phyloP scores from a whole-genome alignment of 148 eudicot genomes.

The Drosera capensis region DNA sequence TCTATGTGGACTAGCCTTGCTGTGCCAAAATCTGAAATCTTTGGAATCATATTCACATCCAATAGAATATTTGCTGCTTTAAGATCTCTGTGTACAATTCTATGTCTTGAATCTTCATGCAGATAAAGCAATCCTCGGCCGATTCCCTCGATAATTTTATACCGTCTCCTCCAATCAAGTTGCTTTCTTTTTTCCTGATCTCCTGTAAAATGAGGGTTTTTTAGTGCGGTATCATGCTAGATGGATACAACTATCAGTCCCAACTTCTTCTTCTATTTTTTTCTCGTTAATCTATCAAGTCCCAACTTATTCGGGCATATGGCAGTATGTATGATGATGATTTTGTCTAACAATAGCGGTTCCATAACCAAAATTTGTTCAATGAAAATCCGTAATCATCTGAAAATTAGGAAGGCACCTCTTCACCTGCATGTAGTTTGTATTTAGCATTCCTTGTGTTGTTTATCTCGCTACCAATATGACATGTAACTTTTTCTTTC shows the following conservation, averaged over 20 bases:
- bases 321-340: no score
- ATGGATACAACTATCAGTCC: not conserved
- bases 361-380: no score
- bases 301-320: no score
- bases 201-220: not conserved
- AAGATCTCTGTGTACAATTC: slow-evolving; percentile 30
- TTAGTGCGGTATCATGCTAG: not conserved
- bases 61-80: slow-evolving; percentile 25
- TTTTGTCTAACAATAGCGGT: no score
- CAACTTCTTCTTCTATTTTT: no score
- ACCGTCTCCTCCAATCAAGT: slow-evolving; percentile 7
- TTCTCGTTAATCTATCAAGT: no score
- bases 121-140: slow-evolving; percentile 16
- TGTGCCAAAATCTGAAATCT: slow-evolving; percentile 26
- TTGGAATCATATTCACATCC: slow-evolving; percentile 26
- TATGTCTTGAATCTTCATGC: slow-evolving; percentile 33
- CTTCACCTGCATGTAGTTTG: no score
- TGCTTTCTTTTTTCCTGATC: slow-evolving; percentile 11
- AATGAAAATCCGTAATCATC: no score
- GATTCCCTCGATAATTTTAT: slow-evolving; percentile 21
- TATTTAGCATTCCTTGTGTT: no score
- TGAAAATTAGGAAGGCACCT: no score
- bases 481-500: no score
- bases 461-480: no score
- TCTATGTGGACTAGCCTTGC: slow-evolving; percentile 21